Percentiles rank a stretch among this genome's conserved stretches.
Evolutionary conservation across 2,329 filamentous ascomycete genomes (phyloP).

Genomic region (Trichoderma harzianum): DNA sequence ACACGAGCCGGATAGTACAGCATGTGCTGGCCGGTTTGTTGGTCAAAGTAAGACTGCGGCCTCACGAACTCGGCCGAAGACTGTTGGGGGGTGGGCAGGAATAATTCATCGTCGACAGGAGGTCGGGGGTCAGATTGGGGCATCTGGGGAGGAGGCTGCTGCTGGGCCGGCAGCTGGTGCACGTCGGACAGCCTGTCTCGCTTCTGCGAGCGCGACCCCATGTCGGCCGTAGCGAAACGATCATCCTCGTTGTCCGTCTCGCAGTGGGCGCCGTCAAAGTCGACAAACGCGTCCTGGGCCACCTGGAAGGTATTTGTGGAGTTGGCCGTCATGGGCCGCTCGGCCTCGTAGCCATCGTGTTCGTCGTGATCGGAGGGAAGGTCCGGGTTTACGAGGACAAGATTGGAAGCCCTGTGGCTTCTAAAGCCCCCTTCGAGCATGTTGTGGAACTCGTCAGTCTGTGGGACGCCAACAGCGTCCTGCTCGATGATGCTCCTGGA

Average conservation of each 20-base stretch:
- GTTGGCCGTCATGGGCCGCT: constrained; percentile 42
- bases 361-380: constrained; percentile 4
- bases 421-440: constrained; percentile 31
- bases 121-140: background rate
- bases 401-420: constrained; percentile 1
- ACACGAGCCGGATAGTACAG: constrained; percentile 94
- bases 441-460: constrained; percentile 33
- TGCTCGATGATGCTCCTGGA: constrained; percentile 27
- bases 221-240: constrained; percentile 21
- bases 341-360: constrained; percentile 24
- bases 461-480: constrained; percentile 31
- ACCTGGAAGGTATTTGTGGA: constrained; percentile 63
- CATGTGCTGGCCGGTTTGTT: constrained; percentile 72
- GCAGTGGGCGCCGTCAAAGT: constrained; percentile 80
- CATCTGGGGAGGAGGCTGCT: background rate
- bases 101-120: background rate
- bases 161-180: background rate
- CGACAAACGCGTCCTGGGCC: constrained; percentile 66
- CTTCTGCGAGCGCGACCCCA: constrained; percentile 12
- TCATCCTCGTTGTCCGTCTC: constrained; percentile 45
- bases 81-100: constrained; percentile 27
- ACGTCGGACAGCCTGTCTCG: constrained; percentile 12
- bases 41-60: constrained; percentile 59
- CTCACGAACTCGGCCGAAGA: constrained; percentile 29
- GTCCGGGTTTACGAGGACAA: constrained; percentile 17